Base-by-base conservation (phyloP, 257 asterid genomes). In the Solanum medicagineum region DNA sequence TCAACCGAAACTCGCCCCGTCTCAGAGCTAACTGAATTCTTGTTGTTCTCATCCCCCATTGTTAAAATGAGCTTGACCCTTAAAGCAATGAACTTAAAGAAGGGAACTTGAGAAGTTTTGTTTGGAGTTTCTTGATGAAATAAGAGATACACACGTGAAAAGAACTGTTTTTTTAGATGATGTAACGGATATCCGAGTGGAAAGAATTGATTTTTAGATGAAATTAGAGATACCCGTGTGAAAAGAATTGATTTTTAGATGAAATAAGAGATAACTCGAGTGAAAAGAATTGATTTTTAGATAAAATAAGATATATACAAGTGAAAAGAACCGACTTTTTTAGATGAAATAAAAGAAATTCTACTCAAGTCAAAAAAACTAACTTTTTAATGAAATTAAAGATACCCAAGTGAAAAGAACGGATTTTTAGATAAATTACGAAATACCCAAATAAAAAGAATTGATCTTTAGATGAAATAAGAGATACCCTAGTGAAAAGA, bases 41-140 rank as follows among this genome's bases (percentile, higher is more conserved):
- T 66, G 49, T 47, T 66, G 20, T 17, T n/a, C 55, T 65, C 81
- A 65, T 81, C 83, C 79, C 56, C 86, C 90, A 87, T 89, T 59
- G 14, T 32, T 66, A 24, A 63, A 82, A 19, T 36, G 14, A 32
- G 17, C 70, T 26, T 60, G n/a, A n/a, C 42, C 60, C 53, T 22
- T 14, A 45, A 85, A 45, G 24, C 47, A 73, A 77, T 40, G 14
- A 54, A 7, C 26, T 84, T 16, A 5, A 32, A 66, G 3, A 17
- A 16, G 32, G 53, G 63, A 53, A 55, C 10, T 4, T 66, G 12
- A 66, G 47, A 19, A 42, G 2, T 22, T 56, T 40, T 75, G 3
- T 60, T 10, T 60, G 4, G 12, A 8, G 22, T 60, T 57, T 63
- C 16, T 11, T 4, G 70, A 57, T 57, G 63, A 57, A 19, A 62